Evolutionary conservation across 768 basidiomycete species (phyloP).

Genomic region (Phanerodontia chrysosporium): DNA sequence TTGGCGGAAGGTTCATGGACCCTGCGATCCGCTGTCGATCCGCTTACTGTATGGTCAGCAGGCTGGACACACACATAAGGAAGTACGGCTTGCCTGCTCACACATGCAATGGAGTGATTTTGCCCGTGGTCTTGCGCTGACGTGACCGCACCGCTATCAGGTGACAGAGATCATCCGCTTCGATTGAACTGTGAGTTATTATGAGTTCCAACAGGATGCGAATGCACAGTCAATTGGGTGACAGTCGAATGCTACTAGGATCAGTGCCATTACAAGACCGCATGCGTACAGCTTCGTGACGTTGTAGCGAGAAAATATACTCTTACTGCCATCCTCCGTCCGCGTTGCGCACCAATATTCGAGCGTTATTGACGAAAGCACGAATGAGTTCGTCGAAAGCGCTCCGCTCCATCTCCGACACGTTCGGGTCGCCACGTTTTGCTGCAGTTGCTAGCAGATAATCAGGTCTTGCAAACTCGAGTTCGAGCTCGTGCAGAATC

Average conservation of each 20-base stretch:
- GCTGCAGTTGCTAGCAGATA: constrained; percentile 68
- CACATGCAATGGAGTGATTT: neutral
- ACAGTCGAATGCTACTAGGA: neutral
- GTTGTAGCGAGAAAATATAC: neutral
- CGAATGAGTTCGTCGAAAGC: constrained; percentile 90
- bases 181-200: too few relatives aligned
- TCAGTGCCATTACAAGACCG: neutral
- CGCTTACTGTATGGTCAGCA: neutral
- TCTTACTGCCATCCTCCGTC: constrained; percentile 16
- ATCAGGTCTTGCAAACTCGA: constrained; percentile 76
- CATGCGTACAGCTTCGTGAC: too few relatives aligned
- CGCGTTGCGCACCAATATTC: constrained; percentile 81
- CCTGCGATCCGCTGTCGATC: neutral
- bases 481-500: constrained; percentile 80
- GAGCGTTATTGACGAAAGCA: constrained; percentile 88
- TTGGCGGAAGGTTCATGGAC: neutral
- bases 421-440: constrained; percentile 59
- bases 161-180: too few relatives aligned
- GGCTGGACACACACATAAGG: neutral
- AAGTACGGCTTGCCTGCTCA: neutral
- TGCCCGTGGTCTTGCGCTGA: too few relatives aligned
- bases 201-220: too few relatives aligned
- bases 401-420: constrained; percentile 57
- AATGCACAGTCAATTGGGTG: neutral
- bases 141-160: neutral